These are phyloP conservation scores for Phytopythium helicoides DNA, from an alignment of 352 stramenopile species.

Conservation along the genomic window DNA sequence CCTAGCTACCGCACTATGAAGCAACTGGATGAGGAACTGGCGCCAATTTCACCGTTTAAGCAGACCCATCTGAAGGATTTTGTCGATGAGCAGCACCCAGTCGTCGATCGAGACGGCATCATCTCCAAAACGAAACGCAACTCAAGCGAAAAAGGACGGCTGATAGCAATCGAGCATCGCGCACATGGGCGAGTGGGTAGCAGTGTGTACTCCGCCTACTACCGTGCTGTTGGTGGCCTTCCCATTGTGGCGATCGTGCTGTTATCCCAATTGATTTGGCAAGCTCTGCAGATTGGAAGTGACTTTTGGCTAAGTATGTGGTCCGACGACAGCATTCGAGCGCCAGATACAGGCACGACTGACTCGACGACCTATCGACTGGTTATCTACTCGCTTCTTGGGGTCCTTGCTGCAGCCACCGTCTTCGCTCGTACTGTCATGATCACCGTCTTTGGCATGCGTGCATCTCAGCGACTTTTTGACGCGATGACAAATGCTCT, in stretches of 20 bases:
- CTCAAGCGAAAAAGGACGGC: constrained; percentile 15
- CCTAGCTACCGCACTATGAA: constrained; percentile 6
- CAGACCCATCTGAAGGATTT: constrained; percentile 1
- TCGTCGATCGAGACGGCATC: not conserved
- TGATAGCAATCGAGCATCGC: constrained; percentile 30
- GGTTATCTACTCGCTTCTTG: constrained; percentile 37
- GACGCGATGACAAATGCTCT: constrained; percentile 86
- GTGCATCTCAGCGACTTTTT: constrained; percentile 68
- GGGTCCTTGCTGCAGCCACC: constrained; percentile 33
- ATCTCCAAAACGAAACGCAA: constrained; percentile 9
- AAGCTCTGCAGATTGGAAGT: constrained; percentile 76
- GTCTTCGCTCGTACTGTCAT: constrained; percentile 43
- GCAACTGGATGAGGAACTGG: constrained; percentile 23
- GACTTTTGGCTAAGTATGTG: constrained; percentile 90
- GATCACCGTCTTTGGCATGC: constrained; percentile 38
- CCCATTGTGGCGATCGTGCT: constrained; percentile 29
- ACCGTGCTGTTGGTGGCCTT: constrained; percentile 38
- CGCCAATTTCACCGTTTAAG: constrained; percentile 19
- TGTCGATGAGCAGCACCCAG: constrained; percentile 3
- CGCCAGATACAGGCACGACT: constrained; percentile 14
- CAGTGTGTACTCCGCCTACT: constrained; percentile 39
- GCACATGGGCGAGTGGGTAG: constrained; percentile 23
- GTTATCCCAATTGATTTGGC: constrained; percentile 63
- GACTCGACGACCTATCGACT: constrained; percentile 42
- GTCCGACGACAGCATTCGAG: constrained; percentile 54